A percentile compares a stretch with the other conserved stretches of the same genome.
These are phyloP conservation scores for Glomus cerebriforme DNA, from an alignment of 192 early-diverging fungal genomes.

Conservation along the genomic window DNA sequence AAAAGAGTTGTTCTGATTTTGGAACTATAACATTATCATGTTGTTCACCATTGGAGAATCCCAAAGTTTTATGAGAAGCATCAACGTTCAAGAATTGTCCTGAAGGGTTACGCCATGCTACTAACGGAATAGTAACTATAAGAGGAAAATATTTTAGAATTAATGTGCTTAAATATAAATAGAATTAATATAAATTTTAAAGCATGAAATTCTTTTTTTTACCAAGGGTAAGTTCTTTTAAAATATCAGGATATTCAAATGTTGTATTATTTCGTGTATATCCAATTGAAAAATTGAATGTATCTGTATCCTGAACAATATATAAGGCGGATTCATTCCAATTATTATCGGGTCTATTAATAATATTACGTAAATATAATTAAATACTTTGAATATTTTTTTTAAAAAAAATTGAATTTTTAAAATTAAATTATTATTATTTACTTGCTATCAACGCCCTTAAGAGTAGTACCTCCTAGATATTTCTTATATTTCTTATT, in stretches of 20 bases:
- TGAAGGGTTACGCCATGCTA: neutral
- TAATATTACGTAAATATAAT: too few species aligned
- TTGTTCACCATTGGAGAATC: neutral
- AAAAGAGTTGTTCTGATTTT: neutral
- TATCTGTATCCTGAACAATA: neutral
- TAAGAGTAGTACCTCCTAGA: neutral
- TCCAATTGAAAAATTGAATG: constrained; percentile 1
- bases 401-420: neutral
- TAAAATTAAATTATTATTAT: too few species aligned
- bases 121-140: neutral
- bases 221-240: constrained; percentile 3
- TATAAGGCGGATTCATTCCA: neutral
- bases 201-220: neutral
- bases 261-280: neutral
- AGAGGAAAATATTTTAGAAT: neutral
- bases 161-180: neutral
- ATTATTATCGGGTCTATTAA: neutral
- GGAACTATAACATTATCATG: neutral
- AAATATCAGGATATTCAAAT: neutral
- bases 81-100: neutral
- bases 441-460: neutral
- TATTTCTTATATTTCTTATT: neutral
- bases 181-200: neutral
- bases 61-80: neutral
- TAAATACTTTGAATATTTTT: too few species aligned